These are phyloP conservation scores for Solanum sejunctum DNA, from an alignment of 257 asterid species.

Conservation along the genomic window DNA sequence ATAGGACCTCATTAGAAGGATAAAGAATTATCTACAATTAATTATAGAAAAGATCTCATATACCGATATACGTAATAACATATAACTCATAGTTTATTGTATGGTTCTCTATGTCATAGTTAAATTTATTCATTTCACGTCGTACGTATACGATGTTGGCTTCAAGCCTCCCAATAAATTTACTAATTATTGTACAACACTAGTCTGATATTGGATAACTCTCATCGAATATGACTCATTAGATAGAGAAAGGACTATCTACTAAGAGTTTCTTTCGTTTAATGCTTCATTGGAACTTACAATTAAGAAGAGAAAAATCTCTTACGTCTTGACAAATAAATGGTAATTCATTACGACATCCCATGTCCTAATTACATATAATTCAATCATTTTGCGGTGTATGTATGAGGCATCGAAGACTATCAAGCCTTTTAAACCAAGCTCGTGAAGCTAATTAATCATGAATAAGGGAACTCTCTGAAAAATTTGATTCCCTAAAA, in stretches of 20 bases:
- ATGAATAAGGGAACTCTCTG: neutral
- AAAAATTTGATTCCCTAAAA: too few relatives aligned
- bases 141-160: neutral
- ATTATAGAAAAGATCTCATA: neutral
- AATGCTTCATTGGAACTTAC: too few relatives aligned
- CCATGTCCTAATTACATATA: neutral
- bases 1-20: neutral
- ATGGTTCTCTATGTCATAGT: neutral
- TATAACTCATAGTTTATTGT: neutral
- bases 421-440: neutral
- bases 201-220: neutral
- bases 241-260: neutral
- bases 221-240: neutral
- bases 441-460: neutral
- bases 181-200: neutral
- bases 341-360: neutral
- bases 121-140: neutral
- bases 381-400: too few relatives aligned
- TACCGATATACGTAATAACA: neutral
- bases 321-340: too few relatives aligned
- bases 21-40: neutral
- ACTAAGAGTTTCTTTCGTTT: neutral
- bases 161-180: too few relatives aligned
- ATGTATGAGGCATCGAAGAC: too few relatives aligned
- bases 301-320: too few relatives aligned